Evolutionary conservation across 192 early-diverging fungal species (phyloP).

Genomic region (Coemansia sp.): DNA sequence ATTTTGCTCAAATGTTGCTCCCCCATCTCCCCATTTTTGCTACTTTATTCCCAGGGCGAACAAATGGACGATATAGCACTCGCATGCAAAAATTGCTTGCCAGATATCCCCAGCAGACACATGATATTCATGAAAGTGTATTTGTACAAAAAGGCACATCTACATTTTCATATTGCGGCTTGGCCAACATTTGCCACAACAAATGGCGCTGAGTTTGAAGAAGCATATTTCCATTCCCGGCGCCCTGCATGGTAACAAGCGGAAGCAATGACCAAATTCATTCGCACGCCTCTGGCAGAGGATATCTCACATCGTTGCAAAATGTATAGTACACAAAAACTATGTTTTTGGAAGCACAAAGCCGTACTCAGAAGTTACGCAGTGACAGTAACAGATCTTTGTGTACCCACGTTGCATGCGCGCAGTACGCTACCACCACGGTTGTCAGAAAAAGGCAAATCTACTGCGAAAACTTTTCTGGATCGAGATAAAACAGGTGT

Average conservation of each 20-base stretch:
- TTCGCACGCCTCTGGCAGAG: conserved; percentile 3
- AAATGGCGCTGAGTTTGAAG: not conserved
- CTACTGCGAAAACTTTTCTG: conserved; percentile 32
- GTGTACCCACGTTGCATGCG: not conserved
- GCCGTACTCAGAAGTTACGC: no score
- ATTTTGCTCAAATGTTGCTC: not conserved
- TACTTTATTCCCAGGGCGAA: not conserved
- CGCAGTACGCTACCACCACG: not conserved
- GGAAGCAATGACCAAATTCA: not conserved
- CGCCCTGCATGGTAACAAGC: not conserved
- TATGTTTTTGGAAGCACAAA: not conserved
- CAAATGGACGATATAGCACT: not conserved
- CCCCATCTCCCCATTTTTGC: conserved; percentile 6
- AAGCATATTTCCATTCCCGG: not conserved
- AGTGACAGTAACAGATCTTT: no score
- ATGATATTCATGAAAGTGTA: not conserved
- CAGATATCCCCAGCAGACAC: not conserved
- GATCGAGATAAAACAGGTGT: conserved; percentile 50
- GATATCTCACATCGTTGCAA: not conserved
- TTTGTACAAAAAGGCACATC: not conserved
- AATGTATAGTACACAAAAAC: not conserved
- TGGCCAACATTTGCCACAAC: not conserved
- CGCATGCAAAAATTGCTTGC: not conserved
- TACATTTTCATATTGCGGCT: not conserved
- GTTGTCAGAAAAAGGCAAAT: not conserved